These are phyloP conservation scores for Raphanus raphanistrum DNA, from an alignment of 345 rosid species.

Conservation along the genomic window DNA sequence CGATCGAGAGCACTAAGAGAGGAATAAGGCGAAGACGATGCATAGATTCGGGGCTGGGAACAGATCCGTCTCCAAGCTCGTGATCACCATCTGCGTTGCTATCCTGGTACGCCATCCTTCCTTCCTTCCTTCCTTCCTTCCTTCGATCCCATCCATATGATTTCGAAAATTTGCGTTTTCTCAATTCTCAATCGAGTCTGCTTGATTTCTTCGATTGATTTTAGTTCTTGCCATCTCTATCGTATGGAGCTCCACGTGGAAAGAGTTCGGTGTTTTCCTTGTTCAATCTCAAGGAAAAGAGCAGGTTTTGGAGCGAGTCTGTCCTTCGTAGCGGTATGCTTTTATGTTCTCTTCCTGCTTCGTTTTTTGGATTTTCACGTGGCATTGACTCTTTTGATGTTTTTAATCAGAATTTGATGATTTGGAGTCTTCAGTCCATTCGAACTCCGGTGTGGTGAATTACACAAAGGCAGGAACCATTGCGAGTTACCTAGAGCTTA, in stretches of 20 bases:
- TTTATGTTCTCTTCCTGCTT: background rate
- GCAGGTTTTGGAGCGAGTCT: slow-evolving; percentile 92
- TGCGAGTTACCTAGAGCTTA: slow-evolving; percentile 80
- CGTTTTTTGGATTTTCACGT: background rate
- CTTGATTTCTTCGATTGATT: slow-evolving; percentile 28
- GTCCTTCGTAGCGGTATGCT: slow-evolving; percentile 63
- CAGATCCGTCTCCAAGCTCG: slow-evolving; percentile 40
- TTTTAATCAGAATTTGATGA: slow-evolving; percentile 62
- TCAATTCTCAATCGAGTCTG: slow-evolving; percentile 20
- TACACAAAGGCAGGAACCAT: slow-evolving; percentile 84
- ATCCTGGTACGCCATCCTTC: slow-evolving; percentile 27
- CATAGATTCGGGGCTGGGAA: slow-evolving; percentile 28
- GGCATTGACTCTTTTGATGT: background rate
- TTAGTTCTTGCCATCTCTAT: slow-evolving; percentile 45
- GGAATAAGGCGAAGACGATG: slow-evolving; percentile 33
- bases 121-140: slow-evolving; percentile 3
- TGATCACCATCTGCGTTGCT: slow-evolving; percentile 26
- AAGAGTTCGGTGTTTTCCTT: slow-evolving; percentile 77
- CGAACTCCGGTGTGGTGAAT: slow-evolving; percentile 57
- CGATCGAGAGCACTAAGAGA: too few species aligned
- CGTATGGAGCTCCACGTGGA: slow-evolving; percentile 49
- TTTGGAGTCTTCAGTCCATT: slow-evolving; percentile 56
- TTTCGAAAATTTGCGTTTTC: background rate
- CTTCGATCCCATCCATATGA: slow-evolving; percentile 2
- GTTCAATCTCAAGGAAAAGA: slow-evolving; percentile 84